These are phyloP conservation scores for Penicillium sp. DNA, from an alignment of 2,329 filamentous ascomycete species.

Conservation along the genomic window DNA sequence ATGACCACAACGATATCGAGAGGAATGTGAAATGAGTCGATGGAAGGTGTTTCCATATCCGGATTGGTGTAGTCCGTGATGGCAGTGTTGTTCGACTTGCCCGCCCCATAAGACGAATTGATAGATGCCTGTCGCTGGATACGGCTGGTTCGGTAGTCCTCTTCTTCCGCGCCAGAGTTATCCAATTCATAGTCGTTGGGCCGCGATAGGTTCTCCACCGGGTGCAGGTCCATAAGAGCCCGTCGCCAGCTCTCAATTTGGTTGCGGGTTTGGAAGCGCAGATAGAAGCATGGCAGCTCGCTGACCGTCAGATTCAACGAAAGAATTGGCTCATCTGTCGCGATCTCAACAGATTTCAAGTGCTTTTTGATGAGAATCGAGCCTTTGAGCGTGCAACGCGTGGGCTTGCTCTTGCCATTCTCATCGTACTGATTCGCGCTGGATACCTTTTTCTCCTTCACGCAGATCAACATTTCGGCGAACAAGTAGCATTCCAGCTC, in stretches of 20 bases:
- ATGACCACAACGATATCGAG: constrained; percentile 95
- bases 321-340: constrained; percentile 70
- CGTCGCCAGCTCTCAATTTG: constrained; percentile 89
- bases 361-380: constrained; percentile 99
- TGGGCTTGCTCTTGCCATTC: constrained; percentile 55
- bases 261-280: constrained; percentile 71
- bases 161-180: constrained; percentile 77
- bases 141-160: constrained; percentile 62
- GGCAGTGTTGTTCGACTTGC: constrained; percentile 76
- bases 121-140: constrained; percentile 72
- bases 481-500: constrained; percentile 96
- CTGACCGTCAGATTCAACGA: constrained; percentile 85
- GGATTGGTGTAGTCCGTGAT: constrained; percentile 87
- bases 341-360: constrained; percentile 76
- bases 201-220: constrained; percentile 55
- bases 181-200: constrained; percentile 76
- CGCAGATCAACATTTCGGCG: constrained; percentile 97
- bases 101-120: constrained; percentile 74
- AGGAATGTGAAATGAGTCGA: constrained; percentile 77
- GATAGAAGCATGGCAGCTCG: constrained; percentile 89
- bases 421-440: constrained; percentile 57
- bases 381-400: constrained; percentile 84
- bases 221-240: constrained; percentile 75
- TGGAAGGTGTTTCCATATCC: constrained; percentile 46
- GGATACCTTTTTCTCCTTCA: constrained; percentile 85